These are phyloP conservation scores for Aquanectria penicillioides DNA, from an alignment of 2,329 filamentous ascomycete genomes.

Conservation along the genomic window DNA sequence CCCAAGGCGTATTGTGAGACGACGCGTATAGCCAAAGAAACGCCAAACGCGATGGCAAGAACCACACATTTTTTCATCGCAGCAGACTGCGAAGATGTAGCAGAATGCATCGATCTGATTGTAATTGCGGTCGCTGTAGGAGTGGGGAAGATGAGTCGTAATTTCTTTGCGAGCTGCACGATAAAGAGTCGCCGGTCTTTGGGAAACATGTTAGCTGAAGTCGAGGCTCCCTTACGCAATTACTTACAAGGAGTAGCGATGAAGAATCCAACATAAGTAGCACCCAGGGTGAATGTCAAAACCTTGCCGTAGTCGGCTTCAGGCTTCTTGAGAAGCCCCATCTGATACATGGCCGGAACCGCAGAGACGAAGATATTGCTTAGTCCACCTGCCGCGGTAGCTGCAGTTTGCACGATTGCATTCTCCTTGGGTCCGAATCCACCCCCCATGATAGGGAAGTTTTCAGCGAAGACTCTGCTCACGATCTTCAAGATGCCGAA, in stretches of 20 bases:
- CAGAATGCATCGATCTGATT: conserved; percentile 67
- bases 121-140: conserved; percentile 66
- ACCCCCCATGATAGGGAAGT: too few species aligned
- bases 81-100: conserved; percentile 55
- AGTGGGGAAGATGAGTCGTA: conserved; percentile 66
- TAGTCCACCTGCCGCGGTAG: conserved; percentile 65
- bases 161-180: conserved; percentile 67
- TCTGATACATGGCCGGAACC: conserved; percentile 49
- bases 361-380: conserved; percentile 2
- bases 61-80: conserved; percentile 63
- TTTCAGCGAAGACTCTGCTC: too few species aligned
- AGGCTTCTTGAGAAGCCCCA: conserved; percentile 58
- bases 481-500: too few species aligned
- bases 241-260: too few species aligned
- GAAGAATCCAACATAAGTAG: too few species aligned
- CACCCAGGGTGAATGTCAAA: conserved; percentile 65
- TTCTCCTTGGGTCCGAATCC: conserved; percentile 69
- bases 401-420: conserved; percentile 66
- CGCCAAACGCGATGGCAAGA: conserved; percentile 60
- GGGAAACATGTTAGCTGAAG: conserved; percentile 67
- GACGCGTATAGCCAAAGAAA: conserved; percentile 60
- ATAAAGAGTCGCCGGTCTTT: conserved; percentile 74
- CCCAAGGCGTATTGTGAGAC: conserved; percentile 66
- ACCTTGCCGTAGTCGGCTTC: conserved; percentile 64
- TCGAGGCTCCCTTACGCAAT: conserved; percentile 57